Evolutionary conservation across 306 rosid genomes (phyloP).

Genomic region (Fragaria vesca): DNA sequence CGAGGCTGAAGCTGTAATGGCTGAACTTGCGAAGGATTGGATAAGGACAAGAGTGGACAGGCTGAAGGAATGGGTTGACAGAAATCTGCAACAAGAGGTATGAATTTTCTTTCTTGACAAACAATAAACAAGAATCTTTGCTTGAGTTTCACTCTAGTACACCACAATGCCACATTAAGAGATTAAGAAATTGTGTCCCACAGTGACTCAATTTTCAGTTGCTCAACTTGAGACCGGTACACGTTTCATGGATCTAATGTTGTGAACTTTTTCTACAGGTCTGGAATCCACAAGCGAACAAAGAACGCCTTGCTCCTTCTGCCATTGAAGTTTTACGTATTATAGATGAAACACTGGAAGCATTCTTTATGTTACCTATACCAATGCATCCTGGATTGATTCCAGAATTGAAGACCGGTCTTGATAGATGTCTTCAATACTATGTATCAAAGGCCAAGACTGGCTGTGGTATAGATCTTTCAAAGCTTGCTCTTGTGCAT

Average conservation of each 20-base stretch:
- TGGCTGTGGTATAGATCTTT: conserved; percentile 68
- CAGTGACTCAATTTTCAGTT: not conserved
- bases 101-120: conserved; percentile 7
- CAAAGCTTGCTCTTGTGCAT: conserved; percentile 17
- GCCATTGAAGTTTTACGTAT: conserved; percentile 73
- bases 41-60: conserved; percentile 78
- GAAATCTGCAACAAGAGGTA: conserved; percentile 87
- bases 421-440: conserved; percentile 80
- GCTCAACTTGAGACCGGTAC: not conserved
- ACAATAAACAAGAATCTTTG: not conserved
- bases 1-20: conserved; percentile 78
- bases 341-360: conserved; percentile 83
- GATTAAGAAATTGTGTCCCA: not conserved
- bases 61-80: conserved; percentile 76
- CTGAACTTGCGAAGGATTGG: conserved; percentile 76
- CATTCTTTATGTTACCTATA: conserved; percentile 80
- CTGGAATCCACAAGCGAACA: conserved; percentile 80
- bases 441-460: conserved; percentile 71
- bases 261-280: conserved; percentile 36
- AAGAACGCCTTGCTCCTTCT: conserved; percentile 80
- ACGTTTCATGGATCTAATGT: conserved; percentile 15
- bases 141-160: not conserved
- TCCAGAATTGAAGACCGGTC: conserved; percentile 72
- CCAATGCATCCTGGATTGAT: conserved; percentile 60
- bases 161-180: not conserved